phyloP scores from a whole-genome alignment of 2,329 filamentous ascomycete species.

The Arthroderma sp. region DNA sequence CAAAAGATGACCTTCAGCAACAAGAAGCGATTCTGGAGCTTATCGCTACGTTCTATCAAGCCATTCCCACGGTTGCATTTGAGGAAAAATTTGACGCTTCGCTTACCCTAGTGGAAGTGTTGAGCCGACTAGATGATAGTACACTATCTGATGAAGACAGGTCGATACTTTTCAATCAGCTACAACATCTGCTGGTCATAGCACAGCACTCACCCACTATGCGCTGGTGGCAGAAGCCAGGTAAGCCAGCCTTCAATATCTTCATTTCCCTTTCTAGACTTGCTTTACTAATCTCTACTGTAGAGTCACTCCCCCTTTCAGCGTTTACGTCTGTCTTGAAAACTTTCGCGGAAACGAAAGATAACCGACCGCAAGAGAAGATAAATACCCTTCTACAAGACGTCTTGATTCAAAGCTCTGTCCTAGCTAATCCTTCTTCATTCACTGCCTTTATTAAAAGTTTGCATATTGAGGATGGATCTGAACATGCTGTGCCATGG shows the following conservation, averaged over 20 bases:
- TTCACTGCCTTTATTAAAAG: slow-evolving; percentile 28
- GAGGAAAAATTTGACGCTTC: slow-evolving; percentile 84
- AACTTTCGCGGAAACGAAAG: slow-evolving; percentile 21
- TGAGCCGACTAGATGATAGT: slow-evolving; percentile 46
- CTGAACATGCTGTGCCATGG: slow-evolving; percentile 28
- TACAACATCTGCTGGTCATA: slow-evolving; percentile 70
- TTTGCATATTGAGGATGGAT: slow-evolving; percentile 22
- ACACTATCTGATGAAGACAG: slow-evolving; percentile 35
- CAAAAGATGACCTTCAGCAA: slow-evolving; percentile 57
- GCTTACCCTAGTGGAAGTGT: slow-evolving; percentile 53
- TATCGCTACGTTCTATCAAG: slow-evolving; percentile 71
- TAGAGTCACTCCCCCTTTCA: slow-evolving; percentile 28
- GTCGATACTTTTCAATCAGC: slow-evolving; percentile 54
- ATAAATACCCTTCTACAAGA: slow-evolving; percentile 22
- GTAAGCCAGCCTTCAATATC: slow-evolving; percentile 18
- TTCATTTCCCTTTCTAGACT: slow-evolving; percentile 8
- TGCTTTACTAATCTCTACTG: slow-evolving; percentile 2
- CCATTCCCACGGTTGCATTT: slow-evolving; percentile 64
- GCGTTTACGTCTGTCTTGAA: slow-evolving; percentile 30
- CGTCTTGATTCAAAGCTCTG: slow-evolving; percentile 25
- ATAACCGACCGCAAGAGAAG: slow-evolving; percentile 20
- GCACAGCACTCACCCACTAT: slow-evolving; percentile 70
- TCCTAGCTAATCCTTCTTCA: slow-evolving; percentile 21
- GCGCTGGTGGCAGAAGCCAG: slow-evolving; percentile 74
- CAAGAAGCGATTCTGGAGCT: slow-evolving; percentile 67